These are phyloP conservation scores for Penicillium salamii DNA, from an alignment of 495 filamentous ascomycete genomes.

Conservation along the genomic window DNA sequence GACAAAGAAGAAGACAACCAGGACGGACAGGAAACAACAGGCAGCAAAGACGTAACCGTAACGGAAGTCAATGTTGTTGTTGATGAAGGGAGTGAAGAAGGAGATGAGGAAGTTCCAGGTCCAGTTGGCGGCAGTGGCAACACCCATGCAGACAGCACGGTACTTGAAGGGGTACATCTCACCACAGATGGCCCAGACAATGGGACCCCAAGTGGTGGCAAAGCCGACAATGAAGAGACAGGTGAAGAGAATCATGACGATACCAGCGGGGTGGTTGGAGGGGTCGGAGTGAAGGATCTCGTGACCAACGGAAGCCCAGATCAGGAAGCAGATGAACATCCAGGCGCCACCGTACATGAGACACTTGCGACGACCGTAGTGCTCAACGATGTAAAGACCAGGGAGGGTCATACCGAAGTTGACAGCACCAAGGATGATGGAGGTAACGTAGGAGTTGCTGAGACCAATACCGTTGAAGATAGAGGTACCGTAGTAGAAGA, in stretches of 20 bases:
- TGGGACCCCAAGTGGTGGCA: conserved; percentile 76
- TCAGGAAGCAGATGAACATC: conserved; percentile 70
- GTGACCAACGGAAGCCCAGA: conserved; percentile 70
- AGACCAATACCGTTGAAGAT: conserved; percentile 71
- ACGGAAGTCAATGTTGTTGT: conserved; percentile 61
- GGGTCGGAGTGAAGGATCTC: conserved; percentile 54
- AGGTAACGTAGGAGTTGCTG: conserved; percentile 64
- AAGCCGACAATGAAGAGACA: conserved; percentile 65
- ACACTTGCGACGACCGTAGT: conserved; percentile 63
- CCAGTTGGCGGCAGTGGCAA: conserved; percentile 84
- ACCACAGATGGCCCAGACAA: conserved; percentile 75
- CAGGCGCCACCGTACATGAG: conserved; percentile 65
- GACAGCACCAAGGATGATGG: conserved; percentile 71
- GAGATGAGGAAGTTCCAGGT: conserved; percentile 85
- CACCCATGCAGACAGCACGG: conserved; percentile 69
- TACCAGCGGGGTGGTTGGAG: conserved; percentile 58
- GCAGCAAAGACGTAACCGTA: conserved; percentile 81
- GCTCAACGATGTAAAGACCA: conserved; percentile 71
- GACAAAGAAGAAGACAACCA: conserved; percentile 76
- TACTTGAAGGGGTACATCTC: conserved; percentile 81
- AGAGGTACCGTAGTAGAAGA: conserved; percentile 78
- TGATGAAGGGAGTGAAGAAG: conserved; percentile 81
- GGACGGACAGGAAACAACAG: conserved; percentile 61
- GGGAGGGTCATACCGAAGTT: conserved; percentile 71
- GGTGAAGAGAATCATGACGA: conserved; percentile 73